A percentile compares a stretch with the other conserved stretches of the same genome.
Evolutionary conservation across 1,139 yeast species (phyloP).

Genomic region (Taphrina wiesneri): DNA sequence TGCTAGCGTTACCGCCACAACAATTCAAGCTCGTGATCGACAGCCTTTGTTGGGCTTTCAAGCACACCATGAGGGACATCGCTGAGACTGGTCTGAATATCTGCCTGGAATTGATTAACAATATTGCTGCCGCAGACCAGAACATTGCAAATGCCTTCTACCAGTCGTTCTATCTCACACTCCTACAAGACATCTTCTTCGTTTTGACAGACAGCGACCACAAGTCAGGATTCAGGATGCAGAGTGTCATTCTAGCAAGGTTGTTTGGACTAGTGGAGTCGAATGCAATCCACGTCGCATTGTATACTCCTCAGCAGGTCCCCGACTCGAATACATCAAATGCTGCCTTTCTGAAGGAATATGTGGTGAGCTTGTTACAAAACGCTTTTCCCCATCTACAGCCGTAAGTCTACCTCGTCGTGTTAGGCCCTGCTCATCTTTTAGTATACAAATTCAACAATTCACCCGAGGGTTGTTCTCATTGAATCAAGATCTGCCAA

Average conservation of each 20-base stretch:
- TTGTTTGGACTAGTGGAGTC: constrained; percentile 81
- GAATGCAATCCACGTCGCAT: constrained; percentile 69
- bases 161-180: constrained; percentile 82
- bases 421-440: background rate
- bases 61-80: constrained; percentile 75
- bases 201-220: constrained; percentile 97
- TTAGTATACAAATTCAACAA: constrained; percentile 66
- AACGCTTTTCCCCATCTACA: constrained; percentile 90
- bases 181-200: constrained; percentile 85
- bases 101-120: constrained; percentile 76
- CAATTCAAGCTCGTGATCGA: constrained; percentile 89
- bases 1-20: constrained; percentile 83
- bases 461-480: constrained; percentile 73
- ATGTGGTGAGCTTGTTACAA: constrained; percentile 74
- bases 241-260: constrained; percentile 79
- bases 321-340: constrained; percentile 88
- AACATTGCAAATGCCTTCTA: constrained; percentile 84
- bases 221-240: constrained; percentile 90
- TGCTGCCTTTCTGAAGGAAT: constrained; percentile 74
- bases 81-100: constrained; percentile 54
- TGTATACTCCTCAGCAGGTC: constrained; percentile 62
- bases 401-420: constrained; percentile 42
- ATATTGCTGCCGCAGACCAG: constrained; percentile 70
- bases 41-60: constrained; percentile 97
- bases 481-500: constrained; percentile 69